Percentiles rank a stretch among this genome's conserved stretches.
Evolutionary conservation across 805 yeast genomes (phyloP).

Genomic region (Candida ficus): DNA sequence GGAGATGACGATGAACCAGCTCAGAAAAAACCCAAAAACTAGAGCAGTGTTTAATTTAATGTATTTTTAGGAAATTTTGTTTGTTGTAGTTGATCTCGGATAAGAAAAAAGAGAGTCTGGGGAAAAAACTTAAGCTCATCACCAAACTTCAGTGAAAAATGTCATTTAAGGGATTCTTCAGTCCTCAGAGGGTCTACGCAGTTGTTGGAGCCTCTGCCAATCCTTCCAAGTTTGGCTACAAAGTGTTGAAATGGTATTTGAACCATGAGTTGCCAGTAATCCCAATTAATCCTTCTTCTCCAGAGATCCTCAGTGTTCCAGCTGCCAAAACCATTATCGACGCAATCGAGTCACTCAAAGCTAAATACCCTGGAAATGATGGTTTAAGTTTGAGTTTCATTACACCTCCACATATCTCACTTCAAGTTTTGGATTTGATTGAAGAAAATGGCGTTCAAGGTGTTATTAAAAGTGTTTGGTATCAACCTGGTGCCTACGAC

Average conservation of each 20-base stretch:
- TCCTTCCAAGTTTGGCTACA: slow-evolving; percentile 62
- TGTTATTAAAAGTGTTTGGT: slow-evolving; percentile 61
- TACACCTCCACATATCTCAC: slow-evolving; percentile 67
- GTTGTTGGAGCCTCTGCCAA: slow-evolving; percentile 72
- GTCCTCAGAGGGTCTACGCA: slow-evolving; percentile 47
- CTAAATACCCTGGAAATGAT: slow-evolving; percentile 27
- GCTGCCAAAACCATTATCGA: slow-evolving; percentile 32
- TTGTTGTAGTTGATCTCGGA: too few relatives aligned
- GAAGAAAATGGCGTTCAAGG: slow-evolving; percentile 19
- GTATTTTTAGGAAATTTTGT: not conserved
- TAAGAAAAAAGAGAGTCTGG: too few relatives aligned
- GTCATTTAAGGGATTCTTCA: slow-evolving; percentile 42
- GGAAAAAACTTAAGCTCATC: not conserved
- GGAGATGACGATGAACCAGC: slow-evolving; percentile 29
- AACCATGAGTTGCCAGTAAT: slow-evolving; percentile 50
- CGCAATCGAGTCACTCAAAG: slow-evolving; percentile 21
- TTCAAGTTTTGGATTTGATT: slow-evolving; percentile 37
- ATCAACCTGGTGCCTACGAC: slow-evolving; percentile 79
- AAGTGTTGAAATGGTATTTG: slow-evolving; percentile 64
- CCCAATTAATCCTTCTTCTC: slow-evolving; percentile 59
- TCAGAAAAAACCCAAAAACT: slow-evolving; percentile 31
- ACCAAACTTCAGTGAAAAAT: not conserved
- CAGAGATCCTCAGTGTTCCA: slow-evolving; percentile 39
- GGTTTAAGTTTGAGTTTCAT: slow-evolving; percentile 61
- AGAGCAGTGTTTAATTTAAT: not conserved